Evolutionary conservation across 2,329 filamentous ascomycete species (phyloP).

Genomic region (Eutypa lata): DNA sequence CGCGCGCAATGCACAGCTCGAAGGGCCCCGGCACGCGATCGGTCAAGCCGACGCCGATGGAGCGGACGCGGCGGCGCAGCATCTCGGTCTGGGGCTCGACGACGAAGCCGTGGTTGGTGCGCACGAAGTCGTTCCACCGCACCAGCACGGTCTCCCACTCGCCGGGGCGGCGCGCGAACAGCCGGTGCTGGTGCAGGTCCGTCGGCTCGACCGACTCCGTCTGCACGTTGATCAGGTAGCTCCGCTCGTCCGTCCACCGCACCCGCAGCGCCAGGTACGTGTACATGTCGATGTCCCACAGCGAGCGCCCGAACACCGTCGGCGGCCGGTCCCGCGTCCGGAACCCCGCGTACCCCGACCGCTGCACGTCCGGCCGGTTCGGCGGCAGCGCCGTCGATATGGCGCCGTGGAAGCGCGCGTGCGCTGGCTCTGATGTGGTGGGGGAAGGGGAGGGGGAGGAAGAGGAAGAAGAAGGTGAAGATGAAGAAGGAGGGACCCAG

Average conservation of each 20-base stretch:
- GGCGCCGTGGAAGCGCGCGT: conserved; percentile 79
- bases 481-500: conserved; percentile 9
- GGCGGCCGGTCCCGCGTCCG: conserved; percentile 73
- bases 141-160: conserved; percentile 96
- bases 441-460: conserved; percentile 15
- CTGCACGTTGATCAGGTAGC: conserved; percentile 94
- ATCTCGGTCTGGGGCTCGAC: conserved; percentile 92
- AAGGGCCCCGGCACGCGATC: conserved; percentile 87
- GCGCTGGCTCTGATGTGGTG: conserved; percentile 29
- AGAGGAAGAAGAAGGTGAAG: no score
- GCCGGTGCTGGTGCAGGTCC: conserved; percentile 91
- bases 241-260: conserved; percentile 84
- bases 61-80: conserved; percentile 79
- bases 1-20: conserved; percentile 76
- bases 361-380: conserved; percentile 69
- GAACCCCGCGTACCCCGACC: conserved; percentile 87
- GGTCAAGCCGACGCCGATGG: conserved; percentile 82
- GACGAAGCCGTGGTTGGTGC: conserved; percentile 88
- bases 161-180: conserved; percentile 75
- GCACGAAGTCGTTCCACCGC: conserved; percentile 87
- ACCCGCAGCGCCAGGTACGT: conserved; percentile 82
- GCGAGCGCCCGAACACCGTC: conserved; percentile 79
- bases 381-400: conserved; percentile 84
- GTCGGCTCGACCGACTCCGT: conserved; percentile 90
- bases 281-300: conserved; percentile 91